Base-by-base conservation (phyloP, 2,329 filamentous ascomycete genomes). In the Dactylonectria macrodidyma region DNA sequence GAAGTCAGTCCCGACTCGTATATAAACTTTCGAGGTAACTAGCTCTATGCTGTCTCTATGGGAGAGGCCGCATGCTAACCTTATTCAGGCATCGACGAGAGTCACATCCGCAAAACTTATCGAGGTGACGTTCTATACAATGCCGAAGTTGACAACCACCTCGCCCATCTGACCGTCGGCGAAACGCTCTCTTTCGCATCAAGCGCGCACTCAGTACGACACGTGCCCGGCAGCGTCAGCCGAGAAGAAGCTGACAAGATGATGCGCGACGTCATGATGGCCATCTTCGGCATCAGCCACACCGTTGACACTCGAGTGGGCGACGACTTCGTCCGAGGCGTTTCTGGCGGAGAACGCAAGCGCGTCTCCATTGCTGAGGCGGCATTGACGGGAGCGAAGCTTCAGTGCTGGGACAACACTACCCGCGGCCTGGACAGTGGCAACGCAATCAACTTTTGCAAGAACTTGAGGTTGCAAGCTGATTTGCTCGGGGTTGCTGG, bases 341-440 rank as follows among this genome's bases (percentile, higher is more conserved):
- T 95, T 0, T 93, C 90, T 55, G 93, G 93, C 70, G 93, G 93
- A 58, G 93, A 95, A 80, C 84, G 93, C 10, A 95, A 95, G 79
- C 90, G 93, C 73, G 92, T 94, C 8, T 91, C 90, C 36, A 94
- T 95, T 70, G 92, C 92, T 0, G 93, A 95, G 78, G 93, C 92
- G 0, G 70, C 74, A 0, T 73, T 77, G 0, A 77, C 73, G 0
- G 73, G 75, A 1, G 74, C 75, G 0, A 77, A 75, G 51, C n/a
- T 78, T 5, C 76, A 77, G 51, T 79, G 78, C 44, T 80, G 78
- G 78, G 78, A 80, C 9, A 80, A 80, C 2, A 76, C 75, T 0
- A 80, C 78, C 0, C 59, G 78, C 0, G 78, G 78, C 0, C 24
- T 80, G 12, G 78, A 79, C 16, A 78, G 77, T 22, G 75, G 70